Base-by-base conservation (phyloP, 306 rosid species). In the Pyrus pyrifolia region DNA sequence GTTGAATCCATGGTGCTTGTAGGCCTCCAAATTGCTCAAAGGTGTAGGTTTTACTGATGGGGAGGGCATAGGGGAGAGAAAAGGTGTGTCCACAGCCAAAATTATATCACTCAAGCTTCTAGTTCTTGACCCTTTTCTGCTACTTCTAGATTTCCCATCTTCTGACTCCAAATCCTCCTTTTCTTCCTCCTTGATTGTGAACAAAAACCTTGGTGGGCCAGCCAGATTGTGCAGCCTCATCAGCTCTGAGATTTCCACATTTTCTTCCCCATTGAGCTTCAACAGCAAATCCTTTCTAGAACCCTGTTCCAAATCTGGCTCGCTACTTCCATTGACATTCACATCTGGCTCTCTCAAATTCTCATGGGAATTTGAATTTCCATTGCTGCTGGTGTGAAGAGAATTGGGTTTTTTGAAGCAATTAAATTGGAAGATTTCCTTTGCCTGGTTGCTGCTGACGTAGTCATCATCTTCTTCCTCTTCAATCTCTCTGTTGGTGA, bases 171-270 rank as follows among this genome's bases (percentile, higher is more conserved):
- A 85, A 83, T 94, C 98, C 69, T 94, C 98, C 76, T 80, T 87
- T 1, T 92, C 89, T 80, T 94, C 98, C 82, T 94, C 98, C 61
- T 86, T 88, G 73, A 94, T 94, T 76, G 98, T 87, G 89, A 87
- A 91, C 63, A 94, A 94, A 78, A 94, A 91, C 42, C 97, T 89
- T 1, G 96, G 97, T 13, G 96, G 98, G 42, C 98, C 97, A 25
- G 89, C 87, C 0, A 91, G 87, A 82, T 89, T 91, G 81, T 94
- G 96, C 77, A 94, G 86, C 86, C 97, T 91, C 93, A 89, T 90
- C 68, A 90, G 88, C 84, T 94, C 97, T 29, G 87, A 79, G 17
- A 64, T 64, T 11, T 91, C 97, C 58, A 91, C 86, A 70, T 87
- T 58, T 68, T 93, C 93, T 55, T 87, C 96, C 8, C 86, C 91